Base-by-base conservation (phyloP, 805 yeast species). In the Saturnispora zaruensis region DNA sequence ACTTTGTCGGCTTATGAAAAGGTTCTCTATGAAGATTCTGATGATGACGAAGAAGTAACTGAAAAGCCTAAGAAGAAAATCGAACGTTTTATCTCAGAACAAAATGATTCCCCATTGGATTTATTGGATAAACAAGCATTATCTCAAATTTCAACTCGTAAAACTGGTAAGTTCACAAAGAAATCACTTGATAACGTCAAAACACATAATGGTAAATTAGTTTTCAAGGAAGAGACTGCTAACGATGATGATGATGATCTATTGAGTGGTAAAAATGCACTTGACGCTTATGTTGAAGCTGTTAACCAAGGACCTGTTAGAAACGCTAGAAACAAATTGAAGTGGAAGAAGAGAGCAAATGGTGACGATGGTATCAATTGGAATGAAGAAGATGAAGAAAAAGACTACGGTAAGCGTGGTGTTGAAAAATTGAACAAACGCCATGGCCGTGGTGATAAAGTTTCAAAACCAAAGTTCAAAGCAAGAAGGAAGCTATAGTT, bases 201-300 rank as follows among this genome's bases (percentile, higher is more conserved):
- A 57, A 79, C 80, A 46, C 70, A 72, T 57, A 74, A 79, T 53
- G 96, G 96, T 28, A 83, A 81, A 63, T 64, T 86, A 50, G 77
- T 87, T 49, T 77, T 88, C 59, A 73, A 68, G 50, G 88, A 82
- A 47, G 66, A 66, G 34, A 71, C 66, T 14, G 68, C 63, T 16
- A 71, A 66, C 14, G 68, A 64, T 8, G 68, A 64, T 11, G 84
- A 79, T 59, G 78, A 75, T 50, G 63, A 75, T 52, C 68, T 73
- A 37, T 69, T 75, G 4, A 36, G 55, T 23, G 68, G 69, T 23
- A 66, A 68, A 25, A 69, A 71, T 43, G 95, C 96, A 16, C 78
- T 91, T 56, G 86, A 86, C 62, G 98, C 97, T 0, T 93, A 93
- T 65, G 78, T 89, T 56, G 96, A 89, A 54, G 99, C 99, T 6